Conservation (phyloP, 176 grass and related monocot species). For the Tuctoria greenei region DNA sequence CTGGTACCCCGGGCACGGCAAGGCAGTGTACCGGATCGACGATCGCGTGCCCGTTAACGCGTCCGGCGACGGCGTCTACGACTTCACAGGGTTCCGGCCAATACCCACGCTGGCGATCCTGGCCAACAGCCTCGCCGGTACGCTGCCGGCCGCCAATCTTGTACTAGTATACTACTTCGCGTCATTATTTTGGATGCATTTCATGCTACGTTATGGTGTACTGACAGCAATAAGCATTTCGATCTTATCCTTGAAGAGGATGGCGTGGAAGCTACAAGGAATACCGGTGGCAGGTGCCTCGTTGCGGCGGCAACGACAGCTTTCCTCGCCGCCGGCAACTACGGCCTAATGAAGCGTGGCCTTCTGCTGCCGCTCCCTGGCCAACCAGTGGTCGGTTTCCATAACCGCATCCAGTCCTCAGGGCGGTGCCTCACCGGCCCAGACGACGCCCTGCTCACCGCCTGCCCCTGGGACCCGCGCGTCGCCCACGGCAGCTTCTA, state of each 20-base stretch:
- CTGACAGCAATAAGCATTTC: background rate
- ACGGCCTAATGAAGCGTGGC: background rate
- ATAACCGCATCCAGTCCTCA: background rate
- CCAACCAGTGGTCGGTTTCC: background rate
- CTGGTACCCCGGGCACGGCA: conserved; percentile 53
- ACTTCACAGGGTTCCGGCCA: conserved; percentile 48
- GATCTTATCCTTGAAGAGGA: background rate
- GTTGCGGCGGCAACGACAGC: background rate
- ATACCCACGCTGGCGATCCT: conserved; percentile 8
- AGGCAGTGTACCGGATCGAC: conserved; percentile 45
- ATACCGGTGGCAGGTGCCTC: background rate
- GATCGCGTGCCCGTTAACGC: conserved; percentile 41
- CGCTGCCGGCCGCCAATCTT: too few relatives aligned
- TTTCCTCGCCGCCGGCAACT: background rate
- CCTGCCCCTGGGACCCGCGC: background rate
- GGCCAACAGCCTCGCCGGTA: conserved; percentile 7
- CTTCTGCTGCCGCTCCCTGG: background rate
- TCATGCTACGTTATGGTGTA: background rate
- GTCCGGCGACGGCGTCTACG: conserved; percentile 37
- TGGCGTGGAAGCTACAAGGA: background rate
- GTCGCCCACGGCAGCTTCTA: background rate
- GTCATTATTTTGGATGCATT: too few relatives aligned
- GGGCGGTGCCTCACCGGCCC: background rate
- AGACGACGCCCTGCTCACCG: background rate
- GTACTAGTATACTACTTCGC: too few relatives aligned